phyloP scores from a whole-genome alignment of 2,329 filamentous ascomycete genomes.

The Colletotrichum nymphaeae region DNA sequence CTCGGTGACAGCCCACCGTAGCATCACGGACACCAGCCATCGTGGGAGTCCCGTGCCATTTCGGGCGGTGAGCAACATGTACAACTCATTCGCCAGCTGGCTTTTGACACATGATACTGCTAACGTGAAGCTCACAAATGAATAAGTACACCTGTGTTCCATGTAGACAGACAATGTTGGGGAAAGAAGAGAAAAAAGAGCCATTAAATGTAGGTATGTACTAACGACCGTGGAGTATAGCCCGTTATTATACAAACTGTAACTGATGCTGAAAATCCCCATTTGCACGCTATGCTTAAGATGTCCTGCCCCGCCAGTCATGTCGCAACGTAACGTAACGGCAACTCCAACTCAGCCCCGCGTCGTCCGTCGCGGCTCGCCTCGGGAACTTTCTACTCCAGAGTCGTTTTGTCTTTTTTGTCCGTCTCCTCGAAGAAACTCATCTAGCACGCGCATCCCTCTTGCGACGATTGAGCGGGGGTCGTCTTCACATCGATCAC shows the following conservation, averaged over 20 bases:
- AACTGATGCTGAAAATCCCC: conserved; percentile 40
- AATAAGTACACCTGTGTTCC: background rate
- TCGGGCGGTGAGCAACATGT: background rate
- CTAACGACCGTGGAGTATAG: conserved; percentile 38
- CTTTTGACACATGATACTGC: background rate
- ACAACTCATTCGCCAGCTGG: background rate
- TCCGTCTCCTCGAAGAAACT: background rate
- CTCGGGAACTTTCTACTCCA: conserved; percentile 23
- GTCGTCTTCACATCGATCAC: conserved; percentile 96
- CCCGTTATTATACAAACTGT: conserved; percentile 39
- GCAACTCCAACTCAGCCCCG: conserved; percentile 15
- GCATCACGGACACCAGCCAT: conserved; percentile 8
- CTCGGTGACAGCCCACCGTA: conserved; percentile 14
- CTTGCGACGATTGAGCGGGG: conserved; percentile 75
- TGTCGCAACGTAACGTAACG: conserved; percentile 35
- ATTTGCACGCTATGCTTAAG: conserved; percentile 44
- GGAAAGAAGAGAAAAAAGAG: conserved; percentile 13
- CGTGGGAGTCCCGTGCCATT: conserved; percentile 5
- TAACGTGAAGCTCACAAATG: background rate
- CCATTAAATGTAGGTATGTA: conserved; percentile 37
- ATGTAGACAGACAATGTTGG: background rate
- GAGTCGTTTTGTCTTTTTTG: conserved; percentile 9
- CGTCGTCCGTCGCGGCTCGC: conserved; percentile 31
- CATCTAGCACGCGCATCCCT: conserved; percentile 75
- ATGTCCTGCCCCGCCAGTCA: conserved; percentile 37